Evolutionary conservation across 2,329 filamentous ascomycete species (phyloP), one percentile per base, ranked within the genome.

Genomic region (Colletotrichum sojae): DNA sequence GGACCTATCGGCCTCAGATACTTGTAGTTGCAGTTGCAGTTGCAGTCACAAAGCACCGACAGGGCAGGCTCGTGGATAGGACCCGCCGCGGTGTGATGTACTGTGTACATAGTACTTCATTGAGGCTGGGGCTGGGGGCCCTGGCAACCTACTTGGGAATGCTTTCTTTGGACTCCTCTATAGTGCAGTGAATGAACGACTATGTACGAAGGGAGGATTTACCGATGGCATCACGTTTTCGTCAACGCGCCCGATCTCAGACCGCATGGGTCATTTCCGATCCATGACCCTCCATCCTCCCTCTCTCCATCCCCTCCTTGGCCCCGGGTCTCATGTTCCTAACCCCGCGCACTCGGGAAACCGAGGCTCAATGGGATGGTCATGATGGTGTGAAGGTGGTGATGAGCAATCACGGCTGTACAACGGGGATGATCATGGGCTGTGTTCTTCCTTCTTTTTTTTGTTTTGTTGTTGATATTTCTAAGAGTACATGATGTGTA

Each of bases 161-260:
- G 31, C 31, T 36, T 36, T 36, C 31, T 36, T 36, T 8, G 31
- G 31, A 36, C 31, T 36, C 10, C 31, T 36, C 31, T 36, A 36
- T 36, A 36, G 31, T 36, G 31, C 8, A 36, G 10, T 36, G 31
- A 36, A 36, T 10, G 10, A 36, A 36, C 10, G 31, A 31, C 27
- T 2, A 27, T 6, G 6, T 6, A 8, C 8, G 31, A 12, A 13
- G 15, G 12, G 27, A 39, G 27, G 52, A 18, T 15, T 43, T 10
- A 22, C 48, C 18, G 25, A 59, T 65, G 36, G 43, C 59, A 67
- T 67, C 45, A 53, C 64, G 64, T 54, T 52, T 69, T 52, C 55
- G 43, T 60, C 62, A 60, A 58, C 62, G 31, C 31, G 31, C 31
- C 51, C 36, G 43, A 46, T 60, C 31, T 48, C 9, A 36, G 22